A percentile compares a stretch with the other conserved stretches of the same genome.
Evolutionary conservation across 768 basidiomycete species (phyloP).

Genomic region (Pleurotus citrinopileatus): DNA sequence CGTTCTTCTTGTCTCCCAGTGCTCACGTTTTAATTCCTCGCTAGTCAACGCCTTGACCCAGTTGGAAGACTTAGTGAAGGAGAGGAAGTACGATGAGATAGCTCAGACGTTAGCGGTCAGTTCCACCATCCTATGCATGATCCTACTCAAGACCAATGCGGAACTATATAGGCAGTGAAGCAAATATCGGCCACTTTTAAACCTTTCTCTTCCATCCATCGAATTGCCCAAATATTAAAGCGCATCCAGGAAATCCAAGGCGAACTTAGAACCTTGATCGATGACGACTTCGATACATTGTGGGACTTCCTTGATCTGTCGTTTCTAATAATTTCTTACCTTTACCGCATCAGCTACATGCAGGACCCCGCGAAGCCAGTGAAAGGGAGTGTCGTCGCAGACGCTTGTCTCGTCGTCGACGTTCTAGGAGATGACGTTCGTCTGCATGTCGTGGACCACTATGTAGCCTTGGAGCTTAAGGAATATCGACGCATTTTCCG

Average conservation of each 20-base stretch:
- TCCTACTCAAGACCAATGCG: conserved; percentile 6
- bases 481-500: conserved; percentile 97
- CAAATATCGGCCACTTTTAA: conserved; percentile 82
- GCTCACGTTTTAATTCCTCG: background rate
- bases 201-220: conserved; percentile 70
- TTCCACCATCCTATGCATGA: background rate
- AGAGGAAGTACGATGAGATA: conserved; percentile 80
- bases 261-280: conserved; percentile 76
- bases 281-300: conserved; percentile 92
- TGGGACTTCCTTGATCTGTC: conserved; percentile 38
- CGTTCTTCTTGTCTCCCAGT: conserved; percentile 8
- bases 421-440: conserved; percentile 85
- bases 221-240: conserved; percentile 74
- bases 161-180: conserved; percentile 67
- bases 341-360: too few species aligned
- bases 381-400: conserved; percentile 62
- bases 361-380: conserved; percentile 71
- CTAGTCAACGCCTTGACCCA: conserved; percentile 82
- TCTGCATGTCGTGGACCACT: conserved; percentile 79
- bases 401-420: conserved; percentile 89
- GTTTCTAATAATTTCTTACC: too few species aligned
- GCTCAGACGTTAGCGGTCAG: conserved; percentile 65
- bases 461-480: conserved; percentile 85
- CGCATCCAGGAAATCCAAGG: conserved; percentile 81
- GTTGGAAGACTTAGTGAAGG: conserved; percentile 72